Evolutionary conservation across 129 eudicot species (phyloP).

Genomic region (Flaveria sonorensis): DNA sequence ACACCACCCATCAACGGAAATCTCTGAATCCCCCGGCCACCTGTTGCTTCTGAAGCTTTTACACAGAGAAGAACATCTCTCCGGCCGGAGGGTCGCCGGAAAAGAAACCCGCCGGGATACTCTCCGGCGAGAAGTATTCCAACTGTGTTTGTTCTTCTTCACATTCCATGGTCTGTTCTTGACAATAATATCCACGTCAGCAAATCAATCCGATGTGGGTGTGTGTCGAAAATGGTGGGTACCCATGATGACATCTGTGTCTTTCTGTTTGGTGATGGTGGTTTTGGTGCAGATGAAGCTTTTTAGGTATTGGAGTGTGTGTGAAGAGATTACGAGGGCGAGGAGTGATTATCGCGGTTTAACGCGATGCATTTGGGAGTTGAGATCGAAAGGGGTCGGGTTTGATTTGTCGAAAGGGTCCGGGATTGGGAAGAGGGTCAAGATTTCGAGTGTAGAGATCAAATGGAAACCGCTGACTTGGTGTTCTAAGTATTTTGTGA

Average conservation of each 20-base stretch:
- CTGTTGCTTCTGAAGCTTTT: conserved; percentile 78
- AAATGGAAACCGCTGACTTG: conserved; percentile 77
- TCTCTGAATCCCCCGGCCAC: conserved; percentile 86
- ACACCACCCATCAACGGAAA: conserved; percentile 80
- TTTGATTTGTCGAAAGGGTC: conserved; percentile 77
- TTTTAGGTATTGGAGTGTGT: conserved; percentile 71
- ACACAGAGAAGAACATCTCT: conserved; percentile 80
- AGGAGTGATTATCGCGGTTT: conserved; percentile 59
- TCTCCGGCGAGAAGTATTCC: conserved; percentile 61
- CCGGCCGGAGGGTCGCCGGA: conserved; percentile 47
- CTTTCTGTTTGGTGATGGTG: conserved; percentile 52
- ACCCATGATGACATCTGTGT: conserved; percentile 49
- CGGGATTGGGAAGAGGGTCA: conserved; percentile 53
- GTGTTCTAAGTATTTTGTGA: conserved; percentile 53
- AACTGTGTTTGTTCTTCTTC: conserved; percentile 69
- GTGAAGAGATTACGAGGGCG: conserved; percentile 50
- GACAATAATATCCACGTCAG: conserved; percentile 61
- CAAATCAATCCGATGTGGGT: neutral
- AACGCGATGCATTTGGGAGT: conserved; percentile 63
- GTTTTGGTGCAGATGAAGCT: conserved; percentile 66
- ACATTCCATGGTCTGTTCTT: conserved; percentile 68
- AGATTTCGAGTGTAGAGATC: conserved; percentile 92
- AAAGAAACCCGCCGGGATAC: conserved; percentile 59
- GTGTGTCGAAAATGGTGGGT: conserved; percentile 73
- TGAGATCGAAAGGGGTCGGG: conserved; percentile 85